phyloP scores from a whole-genome alignment of 2,329 filamentous ascomycete genomes.

The Ceratocystis eucalypticola region DNA sequence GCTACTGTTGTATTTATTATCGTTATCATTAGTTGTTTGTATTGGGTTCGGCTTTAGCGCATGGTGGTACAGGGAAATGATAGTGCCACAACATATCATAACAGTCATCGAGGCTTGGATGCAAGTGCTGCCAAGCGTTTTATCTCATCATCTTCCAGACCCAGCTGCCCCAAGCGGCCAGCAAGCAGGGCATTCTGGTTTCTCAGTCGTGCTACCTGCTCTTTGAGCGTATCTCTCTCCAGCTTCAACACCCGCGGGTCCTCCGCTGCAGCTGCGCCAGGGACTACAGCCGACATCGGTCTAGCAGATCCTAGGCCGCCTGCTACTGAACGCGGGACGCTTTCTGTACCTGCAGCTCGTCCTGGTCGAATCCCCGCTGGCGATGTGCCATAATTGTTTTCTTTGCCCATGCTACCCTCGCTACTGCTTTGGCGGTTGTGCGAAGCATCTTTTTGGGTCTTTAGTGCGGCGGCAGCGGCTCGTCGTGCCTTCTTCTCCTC shows the following conservation, averaged over 20 bases:
- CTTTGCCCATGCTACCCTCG: slow-evolving; percentile 20
- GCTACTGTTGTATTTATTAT: no score
- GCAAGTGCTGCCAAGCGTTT: neutral
- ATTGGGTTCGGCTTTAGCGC: neutral
- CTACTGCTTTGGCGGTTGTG: slow-evolving; percentile 42
- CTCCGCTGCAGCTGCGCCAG: neutral
- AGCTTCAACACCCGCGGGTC: neutral
- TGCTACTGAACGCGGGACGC: neutral
- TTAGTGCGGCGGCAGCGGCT: slow-evolving; percentile 22
- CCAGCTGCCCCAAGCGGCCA: slow-evolving; percentile 37
- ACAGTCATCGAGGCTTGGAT: neutral
- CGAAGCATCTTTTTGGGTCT: slow-evolving; percentile 43
- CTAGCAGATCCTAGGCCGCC: neutral
- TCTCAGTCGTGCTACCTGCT: slow-evolving; percentile 44
- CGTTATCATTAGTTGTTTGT: no score
- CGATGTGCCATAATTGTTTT: slow-evolving; percentile 4
- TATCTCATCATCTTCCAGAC: slow-evolving; percentile 20
- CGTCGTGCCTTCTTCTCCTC: slow-evolving; percentile 47
- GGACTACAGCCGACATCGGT: neutral
- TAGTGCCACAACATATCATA: neutral
- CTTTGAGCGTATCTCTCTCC: slow-evolving; percentile 37
- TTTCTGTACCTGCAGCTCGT: neutral
- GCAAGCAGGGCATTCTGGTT: slow-evolving; percentile 46
- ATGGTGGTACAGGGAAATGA: neutral
- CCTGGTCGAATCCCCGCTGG: neutral